These are phyloP conservation scores for Chamaecyparis obtusa DNA, from an alignment of 75 land plant species.

Conservation along the genomic window DNA sequence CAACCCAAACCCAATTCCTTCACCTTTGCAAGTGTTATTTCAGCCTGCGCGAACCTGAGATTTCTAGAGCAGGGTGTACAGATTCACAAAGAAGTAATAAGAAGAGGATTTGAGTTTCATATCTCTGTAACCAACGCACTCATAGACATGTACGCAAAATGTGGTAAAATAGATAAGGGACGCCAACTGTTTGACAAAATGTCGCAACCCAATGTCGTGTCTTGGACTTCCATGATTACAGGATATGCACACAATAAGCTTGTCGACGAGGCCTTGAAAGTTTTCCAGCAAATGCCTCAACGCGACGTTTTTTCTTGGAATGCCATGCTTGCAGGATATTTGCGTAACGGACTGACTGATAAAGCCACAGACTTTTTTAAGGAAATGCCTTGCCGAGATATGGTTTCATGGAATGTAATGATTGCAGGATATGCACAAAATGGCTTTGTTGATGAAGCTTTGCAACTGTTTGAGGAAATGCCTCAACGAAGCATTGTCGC, in stretches of 20 bases:
- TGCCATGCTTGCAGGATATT: constrained; percentile 15
- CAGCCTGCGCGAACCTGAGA: constrained; percentile 13
- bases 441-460: constrained; percentile 1
- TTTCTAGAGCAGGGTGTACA: not conserved
- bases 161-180: constrained; percentile 10
- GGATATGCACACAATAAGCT: not conserved
- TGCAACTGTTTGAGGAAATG: constrained; percentile 8
- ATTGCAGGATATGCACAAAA: constrained; percentile 10
- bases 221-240: constrained; percentile 30
- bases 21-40: constrained; percentile 16
- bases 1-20: constrained; percentile 6
- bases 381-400: constrained; percentile 15
- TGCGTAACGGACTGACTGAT: not conserved
- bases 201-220: constrained; percentile 18
- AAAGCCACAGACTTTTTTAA: constrained; percentile 11
- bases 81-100: constrained; percentile 12
- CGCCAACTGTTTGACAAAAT: constrained; percentile 16
- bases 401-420: constrained; percentile 11
- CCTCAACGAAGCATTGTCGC: constrained; percentile 1
- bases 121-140: constrained; percentile 10
- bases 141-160: constrained; percentile 29
- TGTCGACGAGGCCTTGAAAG: not conserved
- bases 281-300: constrained; percentile 21
- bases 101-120: constrained; percentile 7
- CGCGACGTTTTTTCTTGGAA: constrained; percentile 15